These are phyloP conservation scores for Globisporangium paroecandrum DNA, from an alignment of 352 stramenopile species.

Conservation along the genomic window DNA sequence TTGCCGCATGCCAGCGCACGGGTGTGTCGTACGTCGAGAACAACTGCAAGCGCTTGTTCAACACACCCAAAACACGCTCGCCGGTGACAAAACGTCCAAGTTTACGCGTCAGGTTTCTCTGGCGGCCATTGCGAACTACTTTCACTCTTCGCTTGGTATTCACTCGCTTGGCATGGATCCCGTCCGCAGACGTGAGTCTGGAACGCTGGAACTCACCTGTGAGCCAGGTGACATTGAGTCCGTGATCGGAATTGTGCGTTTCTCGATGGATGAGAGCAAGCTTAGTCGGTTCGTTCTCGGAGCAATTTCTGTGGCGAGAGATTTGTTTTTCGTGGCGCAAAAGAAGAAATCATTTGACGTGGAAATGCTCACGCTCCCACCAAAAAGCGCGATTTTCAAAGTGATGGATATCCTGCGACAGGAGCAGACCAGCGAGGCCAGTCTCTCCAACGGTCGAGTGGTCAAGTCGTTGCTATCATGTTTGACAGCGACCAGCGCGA, in stretches of 20 bases:
- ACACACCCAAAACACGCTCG: not conserved
- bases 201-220: constrained; percentile 2
- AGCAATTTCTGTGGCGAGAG: constrained; percentile 27
- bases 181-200: not conserved
- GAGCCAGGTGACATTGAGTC: constrained; percentile 16
- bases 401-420: constrained; percentile 30
- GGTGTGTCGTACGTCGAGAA: constrained; percentile 1
- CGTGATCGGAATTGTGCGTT: constrained; percentile 24
- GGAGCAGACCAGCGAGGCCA: constrained; percentile 14
- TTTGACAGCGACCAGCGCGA: constrained; percentile 6
- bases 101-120: not conserved
- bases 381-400: constrained; percentile 28
- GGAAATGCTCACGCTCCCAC: constrained; percentile 33
- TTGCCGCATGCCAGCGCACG: constrained; percentile 10
- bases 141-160: constrained; percentile 17
- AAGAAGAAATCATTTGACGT: constrained; percentile 53
- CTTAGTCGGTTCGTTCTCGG: constrained; percentile 23
- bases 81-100: not conserved
- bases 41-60: constrained; percentile 4
- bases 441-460: not conserved
- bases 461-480: constrained; percentile 15
- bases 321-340: constrained; percentile 36
- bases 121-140: constrained; percentile 12
- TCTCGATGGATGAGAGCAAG: constrained; percentile 10
- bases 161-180: not conserved